phyloP scores from a whole-genome alignment of 202 grass and related monocot species.

The Hordeum pubiflorum region DNA sequence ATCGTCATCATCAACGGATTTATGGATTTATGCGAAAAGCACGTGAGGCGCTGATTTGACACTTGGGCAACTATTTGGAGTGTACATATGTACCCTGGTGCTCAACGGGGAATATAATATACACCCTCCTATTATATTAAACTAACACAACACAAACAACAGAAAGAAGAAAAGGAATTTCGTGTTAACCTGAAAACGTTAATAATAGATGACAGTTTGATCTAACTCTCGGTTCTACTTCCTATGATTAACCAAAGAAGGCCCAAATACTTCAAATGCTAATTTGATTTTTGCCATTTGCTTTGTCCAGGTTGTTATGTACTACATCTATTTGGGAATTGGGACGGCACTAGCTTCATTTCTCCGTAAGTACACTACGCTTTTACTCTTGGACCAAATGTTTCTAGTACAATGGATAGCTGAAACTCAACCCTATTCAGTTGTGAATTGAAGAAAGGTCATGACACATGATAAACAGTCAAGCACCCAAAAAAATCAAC shows the following conservation, averaged over 20 bases:
- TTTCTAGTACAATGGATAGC: neutral
- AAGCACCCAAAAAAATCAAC: neutral
- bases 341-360: conserved; percentile 54
- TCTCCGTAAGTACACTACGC: conserved; percentile 40
- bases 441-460: neutral
- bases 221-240: neutral
- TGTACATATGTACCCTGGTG: neutral
- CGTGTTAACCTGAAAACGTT: neutral
- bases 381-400: neutral
- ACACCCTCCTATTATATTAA: neutral
- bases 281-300: neutral
- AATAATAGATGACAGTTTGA: neutral
- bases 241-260: neutral
- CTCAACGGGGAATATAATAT: neutral
- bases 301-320: conserved; percentile 34
- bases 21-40: neutral
- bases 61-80: neutral
- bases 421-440: neutral
- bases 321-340: conserved; percentile 55
- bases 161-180: no score
- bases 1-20: neutral
- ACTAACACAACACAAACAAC: no score
- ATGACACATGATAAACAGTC: neutral
- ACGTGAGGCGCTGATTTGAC: neutral
- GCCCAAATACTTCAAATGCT: neutral